Evolutionary conservation across 768 basidiomycete genomes (phyloP).

Genomic region (Boletus vinaceobasis): DNA sequence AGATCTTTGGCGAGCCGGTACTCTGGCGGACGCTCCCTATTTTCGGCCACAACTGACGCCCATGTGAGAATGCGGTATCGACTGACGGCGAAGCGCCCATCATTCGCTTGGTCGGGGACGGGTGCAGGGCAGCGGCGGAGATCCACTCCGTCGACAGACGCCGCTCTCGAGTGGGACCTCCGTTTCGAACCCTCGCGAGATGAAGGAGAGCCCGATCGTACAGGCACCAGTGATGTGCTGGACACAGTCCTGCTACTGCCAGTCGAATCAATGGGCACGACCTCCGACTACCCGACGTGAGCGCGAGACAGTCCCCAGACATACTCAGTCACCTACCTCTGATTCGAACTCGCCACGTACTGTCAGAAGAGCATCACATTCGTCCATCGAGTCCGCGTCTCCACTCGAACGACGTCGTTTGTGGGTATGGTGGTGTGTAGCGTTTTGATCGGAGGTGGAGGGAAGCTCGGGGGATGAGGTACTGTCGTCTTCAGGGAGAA

Average conservation of each 20-base stretch:
- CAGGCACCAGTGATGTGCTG: slow-evolving; percentile 8
- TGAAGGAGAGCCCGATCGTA: not conserved
- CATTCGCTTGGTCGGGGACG: not conserved
- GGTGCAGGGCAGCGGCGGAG: not conserved
- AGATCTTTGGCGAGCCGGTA: slow-evolving; percentile 45
- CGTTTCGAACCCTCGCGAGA: not conserved
- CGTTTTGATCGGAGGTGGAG: not conserved
- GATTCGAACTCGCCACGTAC: not conserved
- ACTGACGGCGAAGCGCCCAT: not conserved
- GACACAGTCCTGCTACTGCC: slow-evolving; percentile 17
- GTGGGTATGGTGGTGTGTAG: not conserved
- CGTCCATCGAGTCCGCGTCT: slow-evolving; percentile 11
- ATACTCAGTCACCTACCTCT: slow-evolving; percentile 3
- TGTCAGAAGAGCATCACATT: slow-evolving; percentile 14
- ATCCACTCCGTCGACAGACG: not conserved
- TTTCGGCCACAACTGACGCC: slow-evolving; percentile 16
- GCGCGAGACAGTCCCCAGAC: not conserved
- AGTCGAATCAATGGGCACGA: not conserved
- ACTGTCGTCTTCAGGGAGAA: slow-evolving; percentile 12
- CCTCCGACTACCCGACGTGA: slow-evolving; percentile 12
- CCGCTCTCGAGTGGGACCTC: not conserved
- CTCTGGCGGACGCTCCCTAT: slow-evolving; percentile 19
- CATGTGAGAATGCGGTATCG: slow-evolving; percentile 22
- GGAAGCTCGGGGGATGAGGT: not conserved
- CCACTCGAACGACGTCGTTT: slow-evolving; percentile 3